phyloP scores from a whole-genome alignment of 2,329 filamentous ascomycete species.

The Trichoderma afroharzianum region DNA sequence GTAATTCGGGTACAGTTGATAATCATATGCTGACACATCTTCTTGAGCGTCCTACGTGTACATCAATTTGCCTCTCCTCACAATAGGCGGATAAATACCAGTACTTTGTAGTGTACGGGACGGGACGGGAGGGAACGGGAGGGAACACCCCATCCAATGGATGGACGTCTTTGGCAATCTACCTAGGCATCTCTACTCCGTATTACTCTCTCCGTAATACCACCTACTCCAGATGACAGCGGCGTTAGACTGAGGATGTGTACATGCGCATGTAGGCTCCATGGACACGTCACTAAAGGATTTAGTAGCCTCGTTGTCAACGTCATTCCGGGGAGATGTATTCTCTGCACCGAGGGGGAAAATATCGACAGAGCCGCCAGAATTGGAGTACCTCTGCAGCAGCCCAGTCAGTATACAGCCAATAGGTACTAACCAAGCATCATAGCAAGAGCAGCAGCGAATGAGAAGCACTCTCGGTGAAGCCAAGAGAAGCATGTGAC shows the following conservation, averaged over 20 bases:
- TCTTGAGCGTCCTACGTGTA: background rate
- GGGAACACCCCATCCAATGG: background rate
- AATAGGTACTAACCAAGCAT: background rate
- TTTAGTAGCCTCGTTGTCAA: background rate
- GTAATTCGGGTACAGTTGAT: no score
- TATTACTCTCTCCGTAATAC: background rate
- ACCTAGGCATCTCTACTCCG: background rate
- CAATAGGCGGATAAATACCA: background rate
- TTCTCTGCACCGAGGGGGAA: background rate
- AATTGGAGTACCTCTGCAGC: background rate
- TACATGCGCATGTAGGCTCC: background rate
- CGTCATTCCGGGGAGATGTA: background rate
- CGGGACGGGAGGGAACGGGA: background rate
- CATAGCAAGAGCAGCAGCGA: background rate
- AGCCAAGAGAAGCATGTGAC: no score
- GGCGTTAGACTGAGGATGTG: no score
- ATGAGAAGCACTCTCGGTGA: no score
- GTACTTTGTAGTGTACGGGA: no score
- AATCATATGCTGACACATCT: background rate
- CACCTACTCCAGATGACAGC: no score
- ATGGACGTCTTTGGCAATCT: background rate
- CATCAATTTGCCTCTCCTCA: background rate
- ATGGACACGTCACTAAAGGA: background rate
- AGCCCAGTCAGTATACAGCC: no score
- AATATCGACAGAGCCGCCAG: no score